Evolutionary conservation across 768 basidiomycete species (phyloP).

Genomic region (Xerocomus brunneocitrinus): DNA sequence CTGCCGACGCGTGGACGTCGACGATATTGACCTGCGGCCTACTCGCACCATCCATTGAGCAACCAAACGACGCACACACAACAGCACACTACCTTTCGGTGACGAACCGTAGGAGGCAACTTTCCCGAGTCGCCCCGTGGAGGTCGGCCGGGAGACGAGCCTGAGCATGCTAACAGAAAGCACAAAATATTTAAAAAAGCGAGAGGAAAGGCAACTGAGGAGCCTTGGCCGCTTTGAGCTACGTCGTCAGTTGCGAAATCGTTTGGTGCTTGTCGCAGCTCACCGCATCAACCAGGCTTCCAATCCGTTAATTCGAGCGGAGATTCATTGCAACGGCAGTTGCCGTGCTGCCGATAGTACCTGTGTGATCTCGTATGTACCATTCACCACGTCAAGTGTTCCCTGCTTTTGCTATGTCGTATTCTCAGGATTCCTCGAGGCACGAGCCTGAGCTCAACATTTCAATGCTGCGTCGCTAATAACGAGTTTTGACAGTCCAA

Average conservation of each 20-base stretch:
- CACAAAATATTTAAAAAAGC: conserved; percentile 14
- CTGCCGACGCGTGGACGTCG: conserved; percentile 60
- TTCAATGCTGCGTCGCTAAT: no score
- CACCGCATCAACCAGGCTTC: conserved; percentile 32
- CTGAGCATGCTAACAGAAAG: conserved; percentile 51
- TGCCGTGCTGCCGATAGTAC: conserved; percentile 1
- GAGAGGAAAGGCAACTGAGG: conserved; percentile 20
- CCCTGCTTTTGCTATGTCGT: no score
- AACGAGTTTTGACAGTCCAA: no score
- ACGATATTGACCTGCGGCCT: conserved; percentile 63
- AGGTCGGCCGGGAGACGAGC: conserved; percentile 62
- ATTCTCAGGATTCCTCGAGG: no score
- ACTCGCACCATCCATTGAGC: conserved; percentile 1
- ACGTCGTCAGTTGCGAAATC: conserved; percentile 11
- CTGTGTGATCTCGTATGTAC: no score
- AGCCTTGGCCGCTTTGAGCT: conserved; percentile 9
- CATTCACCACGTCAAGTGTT: no score
- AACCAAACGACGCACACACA: not conserved
- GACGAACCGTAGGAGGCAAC: conserved; percentile 42
- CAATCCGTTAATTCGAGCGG: conserved; percentile 18
- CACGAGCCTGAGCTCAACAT: no score
- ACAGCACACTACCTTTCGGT: conserved; percentile 26
- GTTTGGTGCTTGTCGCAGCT: conserved; percentile 39
- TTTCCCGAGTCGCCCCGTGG: conserved; percentile 68
- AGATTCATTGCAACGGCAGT: conserved; percentile 14